Percentiles rank a stretch among this genome's conserved stretches.
Conservation (phyloP, 108 stramenopile genomes). For the Fistulifera solaris region DNA sequence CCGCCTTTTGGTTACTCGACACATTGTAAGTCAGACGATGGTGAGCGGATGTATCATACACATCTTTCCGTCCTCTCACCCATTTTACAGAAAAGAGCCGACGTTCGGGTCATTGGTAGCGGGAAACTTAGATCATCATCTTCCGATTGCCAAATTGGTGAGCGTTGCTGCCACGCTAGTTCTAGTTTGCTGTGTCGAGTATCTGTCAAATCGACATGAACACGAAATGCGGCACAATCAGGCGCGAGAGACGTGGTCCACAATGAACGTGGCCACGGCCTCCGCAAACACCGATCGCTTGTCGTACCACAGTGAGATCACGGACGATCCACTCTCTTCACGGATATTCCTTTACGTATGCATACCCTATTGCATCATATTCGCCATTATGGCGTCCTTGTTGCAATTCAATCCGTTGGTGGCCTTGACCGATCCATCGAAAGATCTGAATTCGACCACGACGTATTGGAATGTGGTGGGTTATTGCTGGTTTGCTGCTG, state of each 20-base stretch:
- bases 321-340: slow-evolving; percentile 18
- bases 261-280: slow-evolving; percentile 14
- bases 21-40: slow-evolving; percentile 26
- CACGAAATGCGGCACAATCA: slow-evolving; percentile 11
- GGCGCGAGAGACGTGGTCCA: slow-evolving; percentile 34
- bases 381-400: slow-evolving; percentile 30
- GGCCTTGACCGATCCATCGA: background rate
- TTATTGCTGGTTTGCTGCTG: slow-evolving; percentile 76
- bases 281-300: background rate
- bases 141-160: slow-evolving; percentile 82
- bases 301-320: slow-evolving; percentile 8
- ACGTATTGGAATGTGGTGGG: slow-evolving; percentile 61
- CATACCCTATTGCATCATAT: slow-evolving; percentile 45
- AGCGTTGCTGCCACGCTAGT: slow-evolving; percentile 58
- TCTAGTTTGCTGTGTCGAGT: slow-evolving; percentile 63
- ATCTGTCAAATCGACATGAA: slow-evolving; percentile 35
- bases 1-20: slow-evolving; percentile 82
- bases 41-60: no score
- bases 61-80: no score
- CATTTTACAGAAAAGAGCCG: slow-evolving; percentile 64
- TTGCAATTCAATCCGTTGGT: slow-evolving; percentile 15
- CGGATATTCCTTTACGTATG: slow-evolving; percentile 68
- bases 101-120: slow-evolving; percentile 76
- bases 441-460: slow-evolving; percentile 2
- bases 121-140: slow-evolving; percentile 75